These are phyloP conservation scores for Hyphodiscus sp. DNA, from an alignment of 2,329 filamentous ascomycete species.

Conservation along the genomic window DNA sequence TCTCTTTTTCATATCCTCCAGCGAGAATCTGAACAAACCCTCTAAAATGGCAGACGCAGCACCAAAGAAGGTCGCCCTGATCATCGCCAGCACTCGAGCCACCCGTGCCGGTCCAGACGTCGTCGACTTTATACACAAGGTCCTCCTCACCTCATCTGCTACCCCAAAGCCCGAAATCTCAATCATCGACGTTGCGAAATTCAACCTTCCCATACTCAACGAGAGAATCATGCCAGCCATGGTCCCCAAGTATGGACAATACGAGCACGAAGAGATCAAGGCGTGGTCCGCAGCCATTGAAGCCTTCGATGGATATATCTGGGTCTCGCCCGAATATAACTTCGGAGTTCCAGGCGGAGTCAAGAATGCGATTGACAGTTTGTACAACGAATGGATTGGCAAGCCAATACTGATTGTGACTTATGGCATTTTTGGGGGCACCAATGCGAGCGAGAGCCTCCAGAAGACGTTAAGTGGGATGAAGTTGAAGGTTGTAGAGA, in stretches of 20 bases:
- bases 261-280: conserved; percentile 27
- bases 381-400: conserved; percentile 50
- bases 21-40: neutral
- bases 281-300: conserved; percentile 38
- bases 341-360: conserved; percentile 44
- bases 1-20: no score
- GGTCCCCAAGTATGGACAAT: conserved; percentile 32
- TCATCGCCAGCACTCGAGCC: conserved; percentile 8
- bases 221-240: conserved; percentile 35
- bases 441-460: conserved; percentile 23
- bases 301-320: conserved; percentile 40
- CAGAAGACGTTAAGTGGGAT: conserved; percentile 25
- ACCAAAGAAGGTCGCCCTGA: conserved; percentile 9
- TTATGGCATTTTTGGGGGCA: conserved; percentile 43
- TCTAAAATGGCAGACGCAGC: neutral
- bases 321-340: conserved; percentile 50
- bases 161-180: conserved; percentile 20
- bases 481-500: conserved; percentile 28
- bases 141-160: conserved; percentile 6
- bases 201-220: conserved; percentile 39
- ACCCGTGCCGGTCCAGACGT: conserved; percentile 4
- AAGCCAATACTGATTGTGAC: conserved; percentile 47
- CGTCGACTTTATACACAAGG: conserved; percentile 4
- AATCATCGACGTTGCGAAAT: conserved; percentile 32
- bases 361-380: conserved; percentile 57